A percentile compares a stretch with the other conserved stretches of the same genome.
phyloP scores from a whole-genome alignment of 2,329 filamentous ascomycete genomes.

The Tolypocladium amazonense region DNA sequence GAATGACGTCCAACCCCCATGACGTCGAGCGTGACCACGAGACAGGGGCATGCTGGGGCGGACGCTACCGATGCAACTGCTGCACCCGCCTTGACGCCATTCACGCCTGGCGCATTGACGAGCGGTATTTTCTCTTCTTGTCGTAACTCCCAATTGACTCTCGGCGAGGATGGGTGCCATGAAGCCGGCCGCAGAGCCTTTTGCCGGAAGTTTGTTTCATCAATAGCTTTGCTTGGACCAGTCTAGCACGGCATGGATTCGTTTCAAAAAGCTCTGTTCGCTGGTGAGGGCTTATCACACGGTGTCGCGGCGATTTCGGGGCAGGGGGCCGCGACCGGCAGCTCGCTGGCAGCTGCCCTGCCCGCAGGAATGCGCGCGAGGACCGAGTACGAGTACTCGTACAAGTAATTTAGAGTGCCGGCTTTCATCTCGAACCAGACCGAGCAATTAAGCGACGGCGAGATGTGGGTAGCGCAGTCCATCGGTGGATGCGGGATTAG shows the following conservation, averaged over 20 bases:
- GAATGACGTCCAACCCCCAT: constrained; percentile 7
- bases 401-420: not conserved
- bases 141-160: not conserved
- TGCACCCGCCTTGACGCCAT: not conserved
- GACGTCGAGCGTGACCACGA: constrained; percentile 10
- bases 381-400: no score
- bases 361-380: not conserved
- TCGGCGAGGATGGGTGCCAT: not conserved
- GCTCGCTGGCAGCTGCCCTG: not conserved
- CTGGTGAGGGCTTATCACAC: not conserved
- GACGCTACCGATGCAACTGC: not conserved
- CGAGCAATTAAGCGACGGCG: not conserved
- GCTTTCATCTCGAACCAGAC: not conserved
- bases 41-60: constrained; percentile 4
- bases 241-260: not conserved
- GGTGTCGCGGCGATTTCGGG: not conserved
- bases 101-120: not conserved
- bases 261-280: not conserved
- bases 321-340: not conserved
- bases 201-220: not conserved
- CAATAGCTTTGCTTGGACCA: not conserved
- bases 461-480: not conserved
- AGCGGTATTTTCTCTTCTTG: not conserved
- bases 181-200: not conserved
- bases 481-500: not conserved